phyloP scores from a whole-genome alignment of 805 yeast genomes.

The Saturnispora hagleri region DNA sequence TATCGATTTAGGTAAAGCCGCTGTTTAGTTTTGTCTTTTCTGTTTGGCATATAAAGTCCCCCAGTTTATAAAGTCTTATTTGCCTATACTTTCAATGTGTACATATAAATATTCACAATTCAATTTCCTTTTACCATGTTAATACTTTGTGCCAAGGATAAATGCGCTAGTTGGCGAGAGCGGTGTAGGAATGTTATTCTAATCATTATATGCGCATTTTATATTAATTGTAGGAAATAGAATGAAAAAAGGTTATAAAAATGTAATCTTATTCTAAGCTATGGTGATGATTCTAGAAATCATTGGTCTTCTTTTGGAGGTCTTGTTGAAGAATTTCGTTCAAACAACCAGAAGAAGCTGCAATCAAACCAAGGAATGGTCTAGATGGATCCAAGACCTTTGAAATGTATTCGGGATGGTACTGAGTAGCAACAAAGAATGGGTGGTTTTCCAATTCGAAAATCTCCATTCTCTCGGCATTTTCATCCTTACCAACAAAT shows the following conservation, averaged over 20 bases:
- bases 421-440: slow-evolving; percentile 90
- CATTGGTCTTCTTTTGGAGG: slow-evolving; percentile 23
- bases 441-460: slow-evolving; percentile 82
- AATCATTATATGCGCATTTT: not conserved
- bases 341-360: slow-evolving; percentile 83
- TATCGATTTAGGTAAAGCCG: slow-evolving; percentile 13
- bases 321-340: slow-evolving; percentile 48
- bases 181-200: not conserved
- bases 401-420: slow-evolving; percentile 96
- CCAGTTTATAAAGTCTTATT: not conserved
- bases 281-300: slow-evolving; percentile 18
- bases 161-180: not conserved
- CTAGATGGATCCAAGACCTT: slow-evolving; percentile 94
- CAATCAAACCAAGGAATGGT: slow-evolving; percentile 93
- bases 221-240: not conserved
- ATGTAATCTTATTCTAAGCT: not conserved
- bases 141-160: not conserved
- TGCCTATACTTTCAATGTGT: not conserved
- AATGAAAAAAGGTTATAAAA: not conserved
- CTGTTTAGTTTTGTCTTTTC: not conserved
- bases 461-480: slow-evolving; percentile 87
- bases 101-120: not conserved
- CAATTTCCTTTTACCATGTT: not conserved
- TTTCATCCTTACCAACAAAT: slow-evolving; percentile 91
- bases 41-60: not conserved